A percentile compares a stretch with the other conserved stretches of the same genome.
These are phyloP conservation scores for Solanum rostratum DNA, from an alignment of 257 asterid genomes.

Conservation along the genomic window DNA sequence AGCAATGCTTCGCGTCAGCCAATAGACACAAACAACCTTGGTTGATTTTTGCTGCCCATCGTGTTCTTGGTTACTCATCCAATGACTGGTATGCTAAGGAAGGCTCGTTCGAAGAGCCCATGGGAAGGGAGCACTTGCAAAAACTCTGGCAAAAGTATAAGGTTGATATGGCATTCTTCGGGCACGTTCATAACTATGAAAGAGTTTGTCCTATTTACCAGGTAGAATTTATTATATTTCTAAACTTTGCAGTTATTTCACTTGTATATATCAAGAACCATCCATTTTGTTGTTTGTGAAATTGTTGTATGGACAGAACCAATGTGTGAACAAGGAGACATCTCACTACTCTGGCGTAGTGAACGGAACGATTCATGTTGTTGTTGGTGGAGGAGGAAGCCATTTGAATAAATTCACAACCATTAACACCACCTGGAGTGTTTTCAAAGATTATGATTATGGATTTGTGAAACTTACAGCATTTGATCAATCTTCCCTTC, in stretches of 20 bases:
- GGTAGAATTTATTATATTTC: neutral
- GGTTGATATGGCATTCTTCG: neutral
- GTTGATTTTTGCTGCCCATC: conserved; percentile 14
- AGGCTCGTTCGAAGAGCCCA: neutral
- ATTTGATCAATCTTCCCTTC: neutral
- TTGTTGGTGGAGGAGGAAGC: conserved; percentile 62
- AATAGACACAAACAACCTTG: conserved; percentile 30
- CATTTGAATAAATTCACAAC: neutral
- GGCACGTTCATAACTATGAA: neutral
- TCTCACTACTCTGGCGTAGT: conserved; percentile 42
- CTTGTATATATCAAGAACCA: neutral
- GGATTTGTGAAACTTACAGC: neutral
- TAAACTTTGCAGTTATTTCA: neutral
- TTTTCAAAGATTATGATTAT: neutral
- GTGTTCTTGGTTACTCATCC: conserved; percentile 28
- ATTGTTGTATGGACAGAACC: conserved; percentile 28
- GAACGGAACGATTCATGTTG: conserved; percentile 21
- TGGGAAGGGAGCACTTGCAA: neutral
- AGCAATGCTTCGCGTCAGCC: conserved; percentile 25
- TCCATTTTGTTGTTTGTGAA: neutral
- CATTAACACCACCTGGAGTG: neutral
- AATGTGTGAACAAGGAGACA: conserved; percentile 40
- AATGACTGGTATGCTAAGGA: conserved; percentile 8
- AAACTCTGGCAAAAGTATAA: neutral
- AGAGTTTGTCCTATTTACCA: neutral